These are phyloP conservation scores for Metschnikowia lachancei DNA, from an alignment of 805 yeast genomes.

Conservation along the genomic window DNA sequence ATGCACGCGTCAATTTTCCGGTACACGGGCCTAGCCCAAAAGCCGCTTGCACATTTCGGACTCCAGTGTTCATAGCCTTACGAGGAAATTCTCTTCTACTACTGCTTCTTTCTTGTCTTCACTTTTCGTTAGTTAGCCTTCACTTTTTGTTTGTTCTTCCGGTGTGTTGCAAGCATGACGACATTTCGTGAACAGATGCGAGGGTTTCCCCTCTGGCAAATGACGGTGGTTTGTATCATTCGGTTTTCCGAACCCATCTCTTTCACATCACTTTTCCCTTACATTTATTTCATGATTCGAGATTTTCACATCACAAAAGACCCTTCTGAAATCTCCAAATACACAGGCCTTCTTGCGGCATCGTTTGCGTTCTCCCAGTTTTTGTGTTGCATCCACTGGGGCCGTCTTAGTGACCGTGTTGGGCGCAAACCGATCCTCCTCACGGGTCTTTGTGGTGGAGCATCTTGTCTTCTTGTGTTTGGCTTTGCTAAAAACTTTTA, in stretches of 20 bases:
- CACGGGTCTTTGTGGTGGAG: conserved; percentile 27
- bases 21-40: not conserved
- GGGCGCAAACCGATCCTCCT: conserved; percentile 31
- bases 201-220: conserved; percentile 24
- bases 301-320: conserved; percentile 20
- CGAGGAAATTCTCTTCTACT: too few species aligned
- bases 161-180: conserved; percentile 1
- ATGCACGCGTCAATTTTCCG: conserved; percentile 1
- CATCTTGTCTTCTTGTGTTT: conserved; percentile 25
- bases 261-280: conserved; percentile 23
- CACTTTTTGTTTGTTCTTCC: too few species aligned
- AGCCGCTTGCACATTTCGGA: not conserved
- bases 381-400: conserved; percentile 29
- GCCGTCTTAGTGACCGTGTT: conserved; percentile 27
- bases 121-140: too few species aligned
- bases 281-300: conserved; percentile 22
- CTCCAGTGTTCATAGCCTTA: not conserved
- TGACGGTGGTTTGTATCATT: conserved; percentile 19
- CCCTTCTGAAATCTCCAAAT: conserved; percentile 19
- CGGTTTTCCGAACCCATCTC: conserved; percentile 24
- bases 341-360: conserved; percentile 21
- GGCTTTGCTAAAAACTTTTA: conserved; percentile 31
- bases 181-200: conserved; percentile 15
- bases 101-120: too few species aligned
- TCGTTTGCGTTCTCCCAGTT: conserved; percentile 22